Conservation (phyloP, 2,329 filamentous ascomycete species). For the Alternaria panax region DNA sequence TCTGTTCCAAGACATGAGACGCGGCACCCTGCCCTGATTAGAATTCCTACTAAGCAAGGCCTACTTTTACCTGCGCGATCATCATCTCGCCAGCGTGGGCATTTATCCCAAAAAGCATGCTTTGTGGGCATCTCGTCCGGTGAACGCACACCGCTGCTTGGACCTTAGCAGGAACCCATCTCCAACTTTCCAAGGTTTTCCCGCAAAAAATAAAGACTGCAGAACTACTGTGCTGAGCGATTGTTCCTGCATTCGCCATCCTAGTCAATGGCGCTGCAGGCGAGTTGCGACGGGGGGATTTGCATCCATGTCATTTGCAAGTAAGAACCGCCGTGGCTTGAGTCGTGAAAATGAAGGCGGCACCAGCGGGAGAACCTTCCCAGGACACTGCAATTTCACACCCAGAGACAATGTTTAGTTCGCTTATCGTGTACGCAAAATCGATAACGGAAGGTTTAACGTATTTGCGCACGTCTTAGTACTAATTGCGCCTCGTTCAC, state of each 20-base stretch:
- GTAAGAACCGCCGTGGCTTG: background rate
- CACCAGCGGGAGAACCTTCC: background rate
- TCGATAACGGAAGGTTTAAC: background rate
- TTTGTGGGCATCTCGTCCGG: background rate
- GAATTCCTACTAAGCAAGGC: background rate
- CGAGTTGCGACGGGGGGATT: slow-evolving; percentile 4
- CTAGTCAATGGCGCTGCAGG: background rate
- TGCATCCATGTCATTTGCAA: background rate
- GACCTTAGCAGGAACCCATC: background rate
- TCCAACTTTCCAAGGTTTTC: background rate
- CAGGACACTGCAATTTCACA: background rate
- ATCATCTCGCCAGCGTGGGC: background rate
- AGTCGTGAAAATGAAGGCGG: slow-evolving; percentile 2
- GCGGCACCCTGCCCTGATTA: background rate
- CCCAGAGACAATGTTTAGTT: background rate
- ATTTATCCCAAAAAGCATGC: slow-evolving; percentile 5
- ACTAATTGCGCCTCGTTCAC: background rate
- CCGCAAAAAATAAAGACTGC: background rate
- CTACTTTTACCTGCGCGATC: background rate
- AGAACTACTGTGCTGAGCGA: background rate
- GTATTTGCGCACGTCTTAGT: background rate
- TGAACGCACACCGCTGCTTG: slow-evolving; percentile 13
- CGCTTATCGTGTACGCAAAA: background rate
- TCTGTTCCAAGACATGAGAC: background rate
- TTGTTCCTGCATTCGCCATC: slow-evolving; percentile 13